A percentile compares a stretch with the other conserved stretches of the same genome.
These are phyloP conservation scores for Talaromyces wortmannii DNA, from an alignment of 495 filamentous ascomycete genomes.

Conservation along the genomic window DNA sequence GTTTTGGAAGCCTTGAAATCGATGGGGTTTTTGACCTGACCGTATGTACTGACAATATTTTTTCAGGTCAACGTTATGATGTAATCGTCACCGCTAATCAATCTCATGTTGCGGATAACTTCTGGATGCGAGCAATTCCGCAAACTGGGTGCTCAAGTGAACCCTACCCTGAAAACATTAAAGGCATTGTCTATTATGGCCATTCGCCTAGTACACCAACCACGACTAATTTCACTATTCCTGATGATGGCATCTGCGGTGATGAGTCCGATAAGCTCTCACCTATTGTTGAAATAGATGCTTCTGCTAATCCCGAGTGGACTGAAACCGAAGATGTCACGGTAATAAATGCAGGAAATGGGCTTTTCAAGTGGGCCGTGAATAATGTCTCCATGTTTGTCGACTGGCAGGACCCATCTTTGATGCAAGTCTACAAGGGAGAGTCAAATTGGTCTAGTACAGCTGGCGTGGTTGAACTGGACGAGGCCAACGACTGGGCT, in stretches of 20 bases:
- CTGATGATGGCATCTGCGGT: conserved; percentile 14
- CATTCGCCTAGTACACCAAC: conserved; percentile 28
- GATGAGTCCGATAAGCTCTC: conserved; percentile 33
- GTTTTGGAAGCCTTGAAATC: not conserved
- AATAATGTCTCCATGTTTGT: conserved; percentile 21
- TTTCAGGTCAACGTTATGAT: conserved; percentile 57
- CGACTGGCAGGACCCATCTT: conserved; percentile 17
- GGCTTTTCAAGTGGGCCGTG: conserved; percentile 18
- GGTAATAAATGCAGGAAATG: conserved; percentile 4
- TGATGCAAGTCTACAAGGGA: conserved; percentile 15
- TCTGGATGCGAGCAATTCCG: conserved; percentile 60
- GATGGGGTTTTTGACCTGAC: too few relatives aligned
- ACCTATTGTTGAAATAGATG: conserved; percentile 28
- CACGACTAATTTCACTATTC: conserved; percentile 21
- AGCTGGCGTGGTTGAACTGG: conserved; percentile 29
- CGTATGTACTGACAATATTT: too few relatives aligned
- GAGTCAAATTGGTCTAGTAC: conserved; percentile 8
- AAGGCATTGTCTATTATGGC: conserved; percentile 50
- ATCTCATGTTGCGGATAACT: conserved; percentile 29
- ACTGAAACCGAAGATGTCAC: conserved; percentile 10
- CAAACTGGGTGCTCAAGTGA: conserved; percentile 38
- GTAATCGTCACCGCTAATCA: conserved; percentile 58
- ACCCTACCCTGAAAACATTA: conserved; percentile 38
- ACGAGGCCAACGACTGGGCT: conserved; percentile 55
- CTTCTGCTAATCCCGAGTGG: conserved; percentile 10